Conservation (phyloP, 2,329 filamentous ascomycete species). For the Ophiostoma populinum region DNA sequence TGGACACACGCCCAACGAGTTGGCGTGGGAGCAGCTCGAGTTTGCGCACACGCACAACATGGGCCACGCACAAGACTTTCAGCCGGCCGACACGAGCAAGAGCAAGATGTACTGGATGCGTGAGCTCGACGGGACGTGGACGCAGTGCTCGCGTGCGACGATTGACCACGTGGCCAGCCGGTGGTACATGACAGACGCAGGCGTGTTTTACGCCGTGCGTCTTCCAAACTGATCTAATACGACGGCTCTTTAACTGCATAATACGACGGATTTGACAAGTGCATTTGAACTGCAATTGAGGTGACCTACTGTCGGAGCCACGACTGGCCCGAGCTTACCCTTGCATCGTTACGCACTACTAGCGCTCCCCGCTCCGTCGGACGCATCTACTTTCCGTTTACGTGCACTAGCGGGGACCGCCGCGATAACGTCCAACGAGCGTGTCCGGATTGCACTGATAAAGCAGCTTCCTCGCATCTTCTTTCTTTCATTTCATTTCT, state of each 20-base stretch:
- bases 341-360: too few relatives aligned
- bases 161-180: slow-evolving; percentile 39
- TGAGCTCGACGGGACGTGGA: slow-evolving; percentile 43
- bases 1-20: slow-evolving; percentile 32
- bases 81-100: slow-evolving; percentile 42
- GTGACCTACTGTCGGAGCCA: too few relatives aligned
- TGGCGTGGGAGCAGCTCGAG: slow-evolving; percentile 28
- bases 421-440: neutral
- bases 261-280: too few relatives aligned
- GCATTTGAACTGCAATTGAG: too few relatives aligned
- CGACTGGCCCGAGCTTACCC: too few relatives aligned
- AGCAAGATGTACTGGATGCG: slow-evolving; percentile 43
- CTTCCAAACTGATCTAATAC: slow-evolving; percentile 26
- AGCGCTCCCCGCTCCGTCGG: too few relatives aligned
- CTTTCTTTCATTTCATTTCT: too few relatives aligned
- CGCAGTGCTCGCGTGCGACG: slow-evolving; percentile 38
- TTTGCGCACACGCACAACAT: slow-evolving; percentile 32
- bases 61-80: slow-evolving; percentile 43
- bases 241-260: too few relatives aligned
- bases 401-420: neutral
- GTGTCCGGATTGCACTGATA: neutral
- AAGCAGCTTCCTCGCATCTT: neutral
- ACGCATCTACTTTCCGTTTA: slow-evolving; percentile 1
- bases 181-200: slow-evolving; percentile 41
- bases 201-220: slow-evolving; percentile 44